phyloP scores from a whole-genome alignment of 495 filamentous ascomycete species.

The Penicillium bovifimosum region DNA sequence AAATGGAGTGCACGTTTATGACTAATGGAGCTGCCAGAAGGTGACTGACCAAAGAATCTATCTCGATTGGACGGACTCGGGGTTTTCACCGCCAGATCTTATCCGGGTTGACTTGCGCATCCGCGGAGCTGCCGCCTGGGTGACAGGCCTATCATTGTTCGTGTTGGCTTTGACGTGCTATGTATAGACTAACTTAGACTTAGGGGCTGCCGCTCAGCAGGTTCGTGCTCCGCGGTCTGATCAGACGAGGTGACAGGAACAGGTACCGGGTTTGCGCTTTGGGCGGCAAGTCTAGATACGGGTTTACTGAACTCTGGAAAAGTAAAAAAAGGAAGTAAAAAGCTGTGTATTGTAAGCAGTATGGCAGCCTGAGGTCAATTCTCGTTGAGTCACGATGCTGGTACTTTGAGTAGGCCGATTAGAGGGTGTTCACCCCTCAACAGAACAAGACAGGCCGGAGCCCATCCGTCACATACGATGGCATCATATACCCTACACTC shows the following conservation, averaged over 20 bases:
- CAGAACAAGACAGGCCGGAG: not conserved
- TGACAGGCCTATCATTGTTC: constrained; percentile 18
- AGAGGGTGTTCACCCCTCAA: not conserved
- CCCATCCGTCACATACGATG: not conserved
- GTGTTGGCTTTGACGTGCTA: not conserved
- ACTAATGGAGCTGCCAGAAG: not conserved
- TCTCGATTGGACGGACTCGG: constrained; percentile 20
- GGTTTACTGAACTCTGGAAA: not conserved
- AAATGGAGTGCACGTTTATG: not conserved
- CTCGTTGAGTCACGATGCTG: not conserved
- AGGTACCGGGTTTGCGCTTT: constrained; percentile 3
- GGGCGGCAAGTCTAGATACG: constrained; percentile 6
- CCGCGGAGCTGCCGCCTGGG: not conserved
- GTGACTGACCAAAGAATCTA: constrained; percentile 8
- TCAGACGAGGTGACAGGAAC: constrained; percentile 11
- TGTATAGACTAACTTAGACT: constrained; percentile 19
- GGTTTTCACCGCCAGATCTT: constrained; percentile 25
- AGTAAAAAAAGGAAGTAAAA: not conserved
- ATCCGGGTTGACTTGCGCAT: constrained; percentile 3
- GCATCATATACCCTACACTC: constrained; percentile 6
- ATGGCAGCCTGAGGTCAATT: not conserved
- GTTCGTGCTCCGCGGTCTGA: constrained; percentile 1
- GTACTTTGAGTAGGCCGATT: not conserved
- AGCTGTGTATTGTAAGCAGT: not conserved
- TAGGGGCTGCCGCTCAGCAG: constrained; percentile 9